Conservation (phyloP, 441 rosid genomes). For the Corymbia calophylla region DNA sequence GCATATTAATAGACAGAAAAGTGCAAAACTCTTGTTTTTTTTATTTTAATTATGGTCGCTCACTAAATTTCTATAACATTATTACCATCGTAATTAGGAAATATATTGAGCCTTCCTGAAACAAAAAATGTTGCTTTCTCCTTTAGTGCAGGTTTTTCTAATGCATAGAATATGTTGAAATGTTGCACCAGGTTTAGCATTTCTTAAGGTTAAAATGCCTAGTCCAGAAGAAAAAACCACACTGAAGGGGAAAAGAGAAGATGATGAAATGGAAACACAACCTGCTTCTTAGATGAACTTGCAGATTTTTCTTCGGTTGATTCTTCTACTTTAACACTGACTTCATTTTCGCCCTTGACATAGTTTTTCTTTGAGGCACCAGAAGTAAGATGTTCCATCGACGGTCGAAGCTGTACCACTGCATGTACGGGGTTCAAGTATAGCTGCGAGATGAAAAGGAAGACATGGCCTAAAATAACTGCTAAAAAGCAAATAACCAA, state of each 20-base stretch:
- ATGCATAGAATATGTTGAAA: not conserved
- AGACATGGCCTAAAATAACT: constrained; percentile 1
- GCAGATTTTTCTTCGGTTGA: constrained; percentile 26
- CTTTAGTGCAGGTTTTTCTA: not conserved
- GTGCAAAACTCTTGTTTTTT: not conserved
- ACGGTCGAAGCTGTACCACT: constrained; percentile 83
- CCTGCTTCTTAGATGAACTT: constrained; percentile 64
- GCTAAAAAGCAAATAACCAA: not conserved
- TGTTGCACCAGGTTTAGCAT: not conserved
- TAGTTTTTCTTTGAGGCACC: constrained; percentile 34
- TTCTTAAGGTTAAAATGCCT: not conserved
- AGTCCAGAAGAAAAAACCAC: not conserved
- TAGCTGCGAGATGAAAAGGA: constrained; percentile 49
- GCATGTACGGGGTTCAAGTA: constrained; percentile 81
- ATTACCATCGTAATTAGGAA: not conserved
- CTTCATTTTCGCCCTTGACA: constrained; percentile 20
- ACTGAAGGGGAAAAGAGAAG: not conserved
- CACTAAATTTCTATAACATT: not conserved
- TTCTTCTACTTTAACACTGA: constrained; percentile 24
- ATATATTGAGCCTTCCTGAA: not conserved
- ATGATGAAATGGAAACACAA: not conserved
- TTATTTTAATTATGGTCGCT: not conserved
- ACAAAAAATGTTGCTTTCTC: not conserved
- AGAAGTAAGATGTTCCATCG: constrained; percentile 32
- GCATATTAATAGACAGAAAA: not conserved